Conservation (phyloP, 2,329 filamentous ascomycete species). For the Diaporthe sp. region DNA sequence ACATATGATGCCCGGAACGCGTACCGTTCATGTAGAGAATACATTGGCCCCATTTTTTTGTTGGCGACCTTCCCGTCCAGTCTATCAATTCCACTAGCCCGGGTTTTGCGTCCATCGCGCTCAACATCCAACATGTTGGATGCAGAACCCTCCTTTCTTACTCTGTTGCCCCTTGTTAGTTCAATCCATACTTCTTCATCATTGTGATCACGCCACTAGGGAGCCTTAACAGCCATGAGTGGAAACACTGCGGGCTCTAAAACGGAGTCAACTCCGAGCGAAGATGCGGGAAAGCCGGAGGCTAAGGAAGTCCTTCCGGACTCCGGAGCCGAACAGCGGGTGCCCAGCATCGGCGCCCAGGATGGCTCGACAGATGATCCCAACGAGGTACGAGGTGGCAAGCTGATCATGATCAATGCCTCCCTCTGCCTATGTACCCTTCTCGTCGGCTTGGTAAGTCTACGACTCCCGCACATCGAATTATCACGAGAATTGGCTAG, state of each 20-base stretch:
- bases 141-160: no score
- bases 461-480: neutral
- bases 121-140: no score
- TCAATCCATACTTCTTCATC: no score
- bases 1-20: no score
- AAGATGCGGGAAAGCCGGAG: neutral
- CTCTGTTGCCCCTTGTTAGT: no score
- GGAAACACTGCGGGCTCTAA: neutral
- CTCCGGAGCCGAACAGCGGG: neutral
- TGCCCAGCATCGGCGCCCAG: neutral
- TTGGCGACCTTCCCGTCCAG: neutral
- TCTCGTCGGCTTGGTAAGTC: conserved; percentile 11
- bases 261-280: no score
- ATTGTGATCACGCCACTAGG: no score
- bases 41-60: neutral
- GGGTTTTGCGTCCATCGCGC: no score
- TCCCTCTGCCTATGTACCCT: conserved; percentile 4
- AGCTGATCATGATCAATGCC: neutral
- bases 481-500: neutral
- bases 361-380: neutral
- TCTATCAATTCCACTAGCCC: no score
- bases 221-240: neutral
- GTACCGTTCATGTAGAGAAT: neutral
- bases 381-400: neutral
- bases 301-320: neutral